These are phyloP conservation scores for Anisodus tanguticus DNA, from an alignment of 257 asterid species.

Conservation along the genomic window DNA sequence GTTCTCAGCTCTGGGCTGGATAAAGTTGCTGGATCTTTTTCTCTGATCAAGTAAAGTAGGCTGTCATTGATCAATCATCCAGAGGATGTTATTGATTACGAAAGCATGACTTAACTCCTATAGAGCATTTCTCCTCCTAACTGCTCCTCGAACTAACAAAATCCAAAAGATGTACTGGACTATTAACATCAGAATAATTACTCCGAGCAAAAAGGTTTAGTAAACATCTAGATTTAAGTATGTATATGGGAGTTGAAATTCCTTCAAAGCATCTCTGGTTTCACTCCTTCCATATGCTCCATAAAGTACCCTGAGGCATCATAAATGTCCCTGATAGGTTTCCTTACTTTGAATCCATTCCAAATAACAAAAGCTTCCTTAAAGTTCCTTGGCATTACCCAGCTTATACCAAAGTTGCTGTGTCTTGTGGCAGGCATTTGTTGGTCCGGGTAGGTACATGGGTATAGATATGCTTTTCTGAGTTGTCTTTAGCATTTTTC, in stretches of 20 bases:
- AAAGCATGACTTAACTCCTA: not conserved
- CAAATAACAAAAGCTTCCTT: not conserved
- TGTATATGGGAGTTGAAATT: not conserved
- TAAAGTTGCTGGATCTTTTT: not conserved
- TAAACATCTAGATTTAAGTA: not conserved
- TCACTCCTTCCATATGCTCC: not conserved
- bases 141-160: not conserved
- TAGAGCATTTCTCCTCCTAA: not conserved
- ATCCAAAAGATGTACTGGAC: not conserved
- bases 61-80: not conserved
- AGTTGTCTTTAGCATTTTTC: not conserved
- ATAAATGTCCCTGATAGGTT: not conserved
- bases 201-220: not conserved
- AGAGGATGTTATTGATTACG: not conserved
- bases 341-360: not conserved
- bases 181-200: not conserved
- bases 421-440: not conserved
- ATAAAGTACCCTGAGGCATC: not conserved
- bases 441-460: not conserved
- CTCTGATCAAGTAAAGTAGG: too few species aligned
- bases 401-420: not conserved
- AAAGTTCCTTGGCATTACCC: not conserved
- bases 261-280: not conserved
- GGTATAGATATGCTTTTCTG: not conserved
- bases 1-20: slow-evolving; percentile 18